A percentile compares a stretch with the other conserved stretches of the same genome.
phyloP scores from a whole-genome alignment of 352 stramenopile genomes.

The Globisporangium ultimum region DNA sequence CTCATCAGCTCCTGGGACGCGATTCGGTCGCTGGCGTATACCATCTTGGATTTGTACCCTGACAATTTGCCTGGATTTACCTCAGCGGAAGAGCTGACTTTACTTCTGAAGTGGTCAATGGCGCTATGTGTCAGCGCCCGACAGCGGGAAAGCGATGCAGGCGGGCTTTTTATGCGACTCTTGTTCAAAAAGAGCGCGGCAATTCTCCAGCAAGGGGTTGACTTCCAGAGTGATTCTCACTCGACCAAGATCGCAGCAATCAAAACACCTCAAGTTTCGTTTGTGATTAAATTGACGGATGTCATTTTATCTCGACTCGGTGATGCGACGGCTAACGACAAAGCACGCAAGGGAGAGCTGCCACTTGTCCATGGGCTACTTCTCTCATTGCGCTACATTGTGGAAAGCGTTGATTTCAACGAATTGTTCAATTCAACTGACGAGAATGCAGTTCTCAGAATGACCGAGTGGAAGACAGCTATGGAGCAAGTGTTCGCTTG shows the following conservation, averaged over 20 bases:
- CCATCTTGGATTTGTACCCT: constrained; percentile 69
- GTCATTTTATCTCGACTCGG: constrained; percentile 43
- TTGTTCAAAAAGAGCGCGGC: constrained; percentile 62
- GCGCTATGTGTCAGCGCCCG: constrained; percentile 67
- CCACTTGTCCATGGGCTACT: constrained; percentile 75
- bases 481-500: constrained; percentile 48
- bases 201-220: constrained; percentile 38
- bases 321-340: constrained; percentile 25
- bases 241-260: neutral
- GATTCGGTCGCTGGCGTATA: constrained; percentile 63
- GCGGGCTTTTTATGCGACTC: constrained; percentile 82
- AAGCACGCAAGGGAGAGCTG: constrained; percentile 42
- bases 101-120: constrained; percentile 66
- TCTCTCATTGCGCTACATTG: constrained; percentile 69
- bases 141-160: constrained; percentile 81
- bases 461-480: constrained; percentile 35
- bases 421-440: constrained; percentile 13
- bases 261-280: constrained; percentile 29
- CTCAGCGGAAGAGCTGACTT: constrained; percentile 29
- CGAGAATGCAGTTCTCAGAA: constrained; percentile 9
- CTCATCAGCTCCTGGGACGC: constrained; percentile 80
- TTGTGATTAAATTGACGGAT: constrained; percentile 55
- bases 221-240: constrained; percentile 14
- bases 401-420: constrained; percentile 58
- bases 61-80: constrained; percentile 58